These are phyloP conservation scores for Termitomyces sp. DNA, from an alignment of 768 basidiomycete species.

Conservation along the genomic window DNA sequence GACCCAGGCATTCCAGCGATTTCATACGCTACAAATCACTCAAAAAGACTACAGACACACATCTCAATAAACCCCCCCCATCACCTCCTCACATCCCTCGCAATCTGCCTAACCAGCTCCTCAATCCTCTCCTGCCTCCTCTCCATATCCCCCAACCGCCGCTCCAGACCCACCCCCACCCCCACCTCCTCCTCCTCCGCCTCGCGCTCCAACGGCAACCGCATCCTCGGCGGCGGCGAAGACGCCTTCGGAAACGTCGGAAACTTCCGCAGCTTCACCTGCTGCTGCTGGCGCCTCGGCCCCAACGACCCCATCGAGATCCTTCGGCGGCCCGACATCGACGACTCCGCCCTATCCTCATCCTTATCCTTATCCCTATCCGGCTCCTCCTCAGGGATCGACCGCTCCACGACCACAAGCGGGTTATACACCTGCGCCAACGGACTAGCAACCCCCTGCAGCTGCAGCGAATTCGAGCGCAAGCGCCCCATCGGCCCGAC, in stretches of 20 bases:
- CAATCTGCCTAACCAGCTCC: conserved; percentile 32
- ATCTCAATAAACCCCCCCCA: too few species aligned
- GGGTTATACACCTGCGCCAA: conserved; percentile 74
- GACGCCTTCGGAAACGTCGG: conserved; percentile 17
- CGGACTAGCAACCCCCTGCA: conserved; percentile 48
- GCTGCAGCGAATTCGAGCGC: conserved; percentile 40
- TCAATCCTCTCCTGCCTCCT: conserved; percentile 43
- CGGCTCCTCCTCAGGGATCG: conserved; percentile 24
- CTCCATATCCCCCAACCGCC: conserved; percentile 31
- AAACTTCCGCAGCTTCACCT: conserved; percentile 18
- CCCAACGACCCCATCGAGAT: conserved; percentile 26
- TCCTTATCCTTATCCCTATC: not conserved
- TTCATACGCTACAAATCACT: too few species aligned
- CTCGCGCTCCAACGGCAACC: not conserved
- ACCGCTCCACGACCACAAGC: conserved; percentile 45
- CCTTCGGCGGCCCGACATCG: conserved; percentile 34
- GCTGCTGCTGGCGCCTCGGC: conserved; percentile 14
- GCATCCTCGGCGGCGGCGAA: conserved; percentile 5
- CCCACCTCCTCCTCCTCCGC: too few species aligned
- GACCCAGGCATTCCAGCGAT: too few species aligned
- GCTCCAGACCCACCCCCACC: conserved; percentile 1
- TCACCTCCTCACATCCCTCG: conserved; percentile 17
- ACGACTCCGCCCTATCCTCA: too few species aligned
- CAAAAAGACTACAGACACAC: too few species aligned
- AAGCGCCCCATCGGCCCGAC: conserved; percentile 21